Evolutionary conservation across 495 filamentous ascomycete species (phyloP).

Genomic region (Xylaria intraflava): DNA sequence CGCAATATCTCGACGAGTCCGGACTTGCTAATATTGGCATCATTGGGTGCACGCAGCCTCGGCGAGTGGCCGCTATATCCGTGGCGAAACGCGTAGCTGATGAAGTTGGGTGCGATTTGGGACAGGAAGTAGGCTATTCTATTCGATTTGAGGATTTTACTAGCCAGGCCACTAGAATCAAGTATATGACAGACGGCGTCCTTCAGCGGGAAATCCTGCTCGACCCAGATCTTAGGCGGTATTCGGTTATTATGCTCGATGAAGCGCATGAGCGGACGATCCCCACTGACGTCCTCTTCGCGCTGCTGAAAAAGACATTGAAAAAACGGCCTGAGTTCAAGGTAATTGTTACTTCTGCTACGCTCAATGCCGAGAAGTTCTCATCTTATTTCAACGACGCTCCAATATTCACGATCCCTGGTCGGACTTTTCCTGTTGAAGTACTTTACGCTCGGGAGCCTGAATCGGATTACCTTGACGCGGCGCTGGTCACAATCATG

Average conservation of each 20-base stretch:
- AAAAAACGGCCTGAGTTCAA: constrained; percentile 81
- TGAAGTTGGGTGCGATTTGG: constrained; percentile 87
- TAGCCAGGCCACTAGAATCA: constrained; percentile 83
- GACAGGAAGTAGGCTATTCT: constrained; percentile 92
- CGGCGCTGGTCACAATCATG: constrained; percentile 92
- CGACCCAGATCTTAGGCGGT: constrained; percentile 78
- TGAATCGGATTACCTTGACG: constrained; percentile 89
- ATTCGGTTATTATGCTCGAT: constrained; percentile 96
- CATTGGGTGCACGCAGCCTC: constrained; percentile 95
- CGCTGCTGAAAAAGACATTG: constrained; percentile 87
- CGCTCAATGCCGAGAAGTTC: constrained; percentile 95
- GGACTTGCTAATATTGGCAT: constrained; percentile 85
- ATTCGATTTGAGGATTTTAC: constrained; percentile 97
- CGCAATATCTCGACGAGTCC: constrained; percentile 88
- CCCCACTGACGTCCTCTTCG: constrained; percentile 83
- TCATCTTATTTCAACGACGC: constrained; percentile 89
- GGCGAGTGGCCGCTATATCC: constrained; percentile 96
- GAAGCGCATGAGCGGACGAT: constrained; percentile 98
- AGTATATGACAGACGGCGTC: constrained; percentile 99
- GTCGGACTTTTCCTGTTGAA: constrained; percentile 90
- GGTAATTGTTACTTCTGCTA: constrained; percentile 93
- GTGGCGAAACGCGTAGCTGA: constrained; percentile 96
- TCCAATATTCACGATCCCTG: constrained; percentile 94
- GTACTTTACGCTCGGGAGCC: constrained; percentile 92
- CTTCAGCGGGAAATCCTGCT: constrained; percentile 89